Conservation (phyloP, 176 grass and related monocot species). For the Ensete ventricosum region DNA sequence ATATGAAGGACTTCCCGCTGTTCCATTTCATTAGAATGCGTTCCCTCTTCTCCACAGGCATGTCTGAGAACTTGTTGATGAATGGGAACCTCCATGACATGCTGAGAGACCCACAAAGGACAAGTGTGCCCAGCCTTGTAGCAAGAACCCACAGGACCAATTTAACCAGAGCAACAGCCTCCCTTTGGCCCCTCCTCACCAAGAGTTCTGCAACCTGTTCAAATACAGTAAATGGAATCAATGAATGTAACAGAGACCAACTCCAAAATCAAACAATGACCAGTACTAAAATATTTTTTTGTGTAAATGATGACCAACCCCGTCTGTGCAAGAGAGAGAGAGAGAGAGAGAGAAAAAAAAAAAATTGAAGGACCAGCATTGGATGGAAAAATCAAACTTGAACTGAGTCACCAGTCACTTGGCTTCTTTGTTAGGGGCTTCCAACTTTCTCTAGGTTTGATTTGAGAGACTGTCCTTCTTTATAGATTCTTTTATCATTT, state of each 20-base stretch:
- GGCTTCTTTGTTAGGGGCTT: too few relatives aligned
- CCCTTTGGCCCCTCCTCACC: slow-evolving; percentile 40
- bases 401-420: too few relatives aligned
- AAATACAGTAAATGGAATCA: background rate
- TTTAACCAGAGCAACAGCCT: slow-evolving; percentile 45
- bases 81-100: slow-evolving; percentile 44
- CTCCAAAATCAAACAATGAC: background rate
- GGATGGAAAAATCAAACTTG: too few relatives aligned
- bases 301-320: background rate
- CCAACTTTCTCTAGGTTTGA: too few relatives aligned
- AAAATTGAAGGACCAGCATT: too few relatives aligned
- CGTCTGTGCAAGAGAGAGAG: background rate
- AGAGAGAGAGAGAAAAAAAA: background rate
- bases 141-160: slow-evolving; percentile 61
- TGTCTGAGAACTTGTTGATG: slow-evolving; percentile 49
- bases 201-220: slow-evolving; percentile 57
- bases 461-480: too few relatives aligned
- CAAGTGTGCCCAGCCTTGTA: slow-evolving; percentile 55
- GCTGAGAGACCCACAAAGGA: slow-evolving; percentile 46
- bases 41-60: slow-evolving; percentile 41
- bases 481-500: too few relatives aligned
- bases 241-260: background rate
- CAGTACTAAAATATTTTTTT: background rate
- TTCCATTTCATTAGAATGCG: slow-evolving; percentile 49
- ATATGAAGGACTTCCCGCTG: slow-evolving; percentile 35